Evolutionary conservation across 345 rosid species (phyloP).

Genomic region (Eucalyptus sideroxylon): DNA sequence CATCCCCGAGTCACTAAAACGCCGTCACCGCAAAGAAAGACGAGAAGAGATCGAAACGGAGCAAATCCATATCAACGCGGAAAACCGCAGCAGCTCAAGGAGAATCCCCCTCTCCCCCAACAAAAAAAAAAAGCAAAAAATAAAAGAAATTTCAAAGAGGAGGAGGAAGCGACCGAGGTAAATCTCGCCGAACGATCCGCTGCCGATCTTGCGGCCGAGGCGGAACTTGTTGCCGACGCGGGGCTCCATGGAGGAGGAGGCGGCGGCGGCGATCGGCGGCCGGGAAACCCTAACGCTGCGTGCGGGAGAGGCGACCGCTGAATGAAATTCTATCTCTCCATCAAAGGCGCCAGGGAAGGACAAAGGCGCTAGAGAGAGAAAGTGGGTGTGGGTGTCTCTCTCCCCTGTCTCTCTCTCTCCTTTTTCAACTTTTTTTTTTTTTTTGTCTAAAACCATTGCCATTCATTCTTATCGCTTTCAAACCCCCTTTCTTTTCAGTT

Average conservation of each 20-base stretch:
- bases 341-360: not conserved
- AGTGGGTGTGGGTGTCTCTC: not conserved
- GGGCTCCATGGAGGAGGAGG: not conserved
- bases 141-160: not conserved
- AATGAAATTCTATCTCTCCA: not conserved
- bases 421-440: not conserved
- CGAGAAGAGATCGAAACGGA: not conserved
- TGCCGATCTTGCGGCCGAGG: not conserved
- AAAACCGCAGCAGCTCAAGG: not conserved
- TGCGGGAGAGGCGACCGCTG: not conserved
- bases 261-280: not conserved
- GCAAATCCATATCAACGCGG: not conserved
- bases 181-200: not conserved
- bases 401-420: not conserved
- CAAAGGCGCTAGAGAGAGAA: not conserved
- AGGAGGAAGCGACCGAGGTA: not conserved
- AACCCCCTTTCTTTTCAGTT: not conserved
- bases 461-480: not conserved
- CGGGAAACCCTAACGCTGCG: not conserved
- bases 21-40: not conserved
- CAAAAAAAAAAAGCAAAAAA: too few relatives aligned
- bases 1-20: not conserved
- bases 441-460: not conserved
- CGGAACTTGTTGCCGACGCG: not conserved
- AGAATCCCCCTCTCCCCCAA: not conserved